These are phyloP conservation scores for Saccharomycopsis capsularis DNA, from an alignment of 805 yeast genomes.

Conservation along the genomic window DNA sequence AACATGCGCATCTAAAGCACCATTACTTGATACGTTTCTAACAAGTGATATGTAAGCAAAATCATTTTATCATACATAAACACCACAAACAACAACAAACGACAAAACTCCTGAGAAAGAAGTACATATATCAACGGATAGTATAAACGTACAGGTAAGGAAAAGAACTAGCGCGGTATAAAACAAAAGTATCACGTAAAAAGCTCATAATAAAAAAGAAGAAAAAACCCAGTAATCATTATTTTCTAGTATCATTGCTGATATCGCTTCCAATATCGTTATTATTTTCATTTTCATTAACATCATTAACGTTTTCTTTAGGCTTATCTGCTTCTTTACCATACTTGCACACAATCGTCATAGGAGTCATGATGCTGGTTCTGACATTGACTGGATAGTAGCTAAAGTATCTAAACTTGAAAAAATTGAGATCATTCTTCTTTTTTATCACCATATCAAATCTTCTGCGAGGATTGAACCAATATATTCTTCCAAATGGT, in stretches of 20 bases:
- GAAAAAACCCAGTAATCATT: not conserved
- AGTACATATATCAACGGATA: no score
- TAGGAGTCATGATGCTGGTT: not conserved
- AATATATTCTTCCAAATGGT: constrained; percentile 30
- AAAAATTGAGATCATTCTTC: not conserved
- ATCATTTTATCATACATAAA: no score
- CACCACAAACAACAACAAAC: no score
- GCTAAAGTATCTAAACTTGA: not conserved
- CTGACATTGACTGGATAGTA: constrained; percentile 2
- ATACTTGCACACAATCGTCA: constrained; percentile 5
- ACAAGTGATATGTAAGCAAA: no score
- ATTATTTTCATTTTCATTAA: not conserved
- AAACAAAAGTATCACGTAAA: no score
- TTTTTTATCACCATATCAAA: constrained; percentile 7
- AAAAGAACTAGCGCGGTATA: no score
- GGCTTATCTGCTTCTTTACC: not conserved
- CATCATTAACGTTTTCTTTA: not conserved
- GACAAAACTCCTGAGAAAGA: no score
- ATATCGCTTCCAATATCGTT: not conserved
- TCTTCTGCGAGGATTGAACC: constrained; percentile 29
- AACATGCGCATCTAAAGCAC: no score
- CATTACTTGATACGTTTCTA: no score
- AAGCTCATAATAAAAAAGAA: no score
- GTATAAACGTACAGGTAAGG: no score
- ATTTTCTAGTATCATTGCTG: not conserved